These are phyloP conservation scores for Penicillium rolfsii DNA, from an alignment of 2,329 filamentous ascomycete genomes.

Conservation along the genomic window DNA sequence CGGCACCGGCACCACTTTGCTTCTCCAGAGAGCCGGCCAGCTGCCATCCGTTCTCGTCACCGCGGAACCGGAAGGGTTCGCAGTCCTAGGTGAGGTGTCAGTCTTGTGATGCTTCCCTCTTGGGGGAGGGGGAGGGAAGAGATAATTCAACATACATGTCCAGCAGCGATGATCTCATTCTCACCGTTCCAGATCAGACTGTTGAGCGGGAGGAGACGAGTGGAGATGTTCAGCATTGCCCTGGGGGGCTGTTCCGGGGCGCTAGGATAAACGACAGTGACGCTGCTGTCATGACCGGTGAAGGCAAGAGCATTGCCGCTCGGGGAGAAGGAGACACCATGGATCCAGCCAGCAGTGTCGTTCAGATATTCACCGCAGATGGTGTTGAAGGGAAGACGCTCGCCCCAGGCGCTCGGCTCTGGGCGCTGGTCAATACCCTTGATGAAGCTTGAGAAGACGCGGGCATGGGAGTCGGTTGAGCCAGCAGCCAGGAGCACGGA, in stretches of 20 bases:
- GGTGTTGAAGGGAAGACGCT: slow-evolving; percentile 95
- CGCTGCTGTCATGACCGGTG: slow-evolving; percentile 90
- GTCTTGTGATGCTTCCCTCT: neutral
- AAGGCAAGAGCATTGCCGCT: slow-evolving; percentile 93
- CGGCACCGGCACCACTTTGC: slow-evolving; percentile 65
- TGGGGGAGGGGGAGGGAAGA: neutral
- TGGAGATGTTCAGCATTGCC: slow-evolving; percentile 87
- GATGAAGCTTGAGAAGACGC: slow-evolving; percentile 94
- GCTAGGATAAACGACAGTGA: slow-evolving; percentile 93
- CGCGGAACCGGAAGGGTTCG: slow-evolving; percentile 87
- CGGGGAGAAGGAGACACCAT: slow-evolving; percentile 89
- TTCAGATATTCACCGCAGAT: slow-evolving; percentile 97
- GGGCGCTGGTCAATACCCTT: slow-evolving; percentile 90
- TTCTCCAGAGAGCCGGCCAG: slow-evolving; percentile 78
- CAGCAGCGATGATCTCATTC: slow-evolving; percentile 90
- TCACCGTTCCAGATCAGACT: slow-evolving; percentile 91
- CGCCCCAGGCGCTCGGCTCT: slow-evolving; percentile 87
- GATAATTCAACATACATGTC: slow-evolving; percentile 64
- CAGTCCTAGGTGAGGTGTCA: slow-evolving; percentile 54
- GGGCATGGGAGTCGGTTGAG: slow-evolving; percentile 94
- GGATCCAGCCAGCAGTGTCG: slow-evolving; percentile 95
- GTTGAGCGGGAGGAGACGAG: slow-evolving; percentile 88
- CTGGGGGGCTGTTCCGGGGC: slow-evolving; percentile 86
- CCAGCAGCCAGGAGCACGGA: slow-evolving; percentile 91
- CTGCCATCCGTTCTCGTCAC: slow-evolving; percentile 79